These are phyloP conservation scores for Scutellaria baicalensis DNA, from an alignment of 257 asterid species.

Conservation along the genomic window DNA sequence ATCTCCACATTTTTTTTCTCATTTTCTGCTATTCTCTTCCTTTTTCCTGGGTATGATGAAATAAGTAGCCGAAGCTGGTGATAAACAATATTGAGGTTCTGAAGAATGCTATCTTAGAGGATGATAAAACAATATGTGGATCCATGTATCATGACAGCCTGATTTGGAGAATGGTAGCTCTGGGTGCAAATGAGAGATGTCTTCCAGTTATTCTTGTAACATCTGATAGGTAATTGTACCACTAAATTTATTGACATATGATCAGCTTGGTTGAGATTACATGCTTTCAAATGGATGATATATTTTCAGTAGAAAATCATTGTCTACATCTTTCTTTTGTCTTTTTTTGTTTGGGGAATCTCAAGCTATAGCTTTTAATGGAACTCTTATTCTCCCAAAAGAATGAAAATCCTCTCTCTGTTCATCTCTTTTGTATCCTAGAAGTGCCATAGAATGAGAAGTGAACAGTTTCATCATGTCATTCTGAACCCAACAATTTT, in stretches of 20 bases:
- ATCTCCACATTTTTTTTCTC: conserved; percentile 9
- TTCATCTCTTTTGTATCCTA: not conserved
- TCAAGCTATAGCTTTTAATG: not conserved
- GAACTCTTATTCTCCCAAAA: not conserved
- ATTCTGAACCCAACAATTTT: not conserved
- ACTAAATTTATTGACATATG: not conserved
- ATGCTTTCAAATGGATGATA: not conserved
- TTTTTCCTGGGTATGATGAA: conserved; percentile 22
- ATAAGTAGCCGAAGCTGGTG: conserved; percentile 90
- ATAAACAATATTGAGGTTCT: conserved; percentile 88
- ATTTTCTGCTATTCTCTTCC: conserved; percentile 9
- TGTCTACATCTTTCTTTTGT: not conserved
- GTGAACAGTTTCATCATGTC: not conserved
- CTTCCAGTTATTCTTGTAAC: conserved; percentile 78
- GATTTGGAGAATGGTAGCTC: conserved; percentile 80
- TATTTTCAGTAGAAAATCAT: not conserved
- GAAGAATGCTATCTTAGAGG: conserved; percentile 58
- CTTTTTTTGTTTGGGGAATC: not conserved
- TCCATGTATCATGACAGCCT: conserved; percentile 92
- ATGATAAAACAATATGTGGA: conserved; percentile 63
- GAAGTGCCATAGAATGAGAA: not conserved
- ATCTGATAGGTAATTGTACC: conserved; percentile 69
- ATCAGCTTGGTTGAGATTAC: not conserved
- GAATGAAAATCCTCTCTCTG: not conserved
- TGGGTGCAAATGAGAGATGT: conserved; percentile 87